Conservation (phyloP, 2,329 filamentous ascomycete genomes). For the Colletotrichum kahawae region DNA sequence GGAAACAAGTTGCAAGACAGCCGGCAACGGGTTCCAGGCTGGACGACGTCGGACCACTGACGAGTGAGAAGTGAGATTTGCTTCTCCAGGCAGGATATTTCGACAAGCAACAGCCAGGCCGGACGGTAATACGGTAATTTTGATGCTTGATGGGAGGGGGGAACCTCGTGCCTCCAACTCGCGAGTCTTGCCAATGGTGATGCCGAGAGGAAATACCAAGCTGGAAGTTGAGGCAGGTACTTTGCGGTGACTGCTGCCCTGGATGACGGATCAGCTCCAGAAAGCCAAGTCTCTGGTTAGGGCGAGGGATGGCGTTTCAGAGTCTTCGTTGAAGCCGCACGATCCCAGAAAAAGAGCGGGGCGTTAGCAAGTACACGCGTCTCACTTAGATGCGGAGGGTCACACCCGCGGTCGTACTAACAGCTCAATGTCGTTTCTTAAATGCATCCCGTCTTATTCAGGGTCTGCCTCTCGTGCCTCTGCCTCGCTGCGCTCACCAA, state of each 20-base stretch:
- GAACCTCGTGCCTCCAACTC: neutral
- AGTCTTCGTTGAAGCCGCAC: slow-evolving; percentile 15
- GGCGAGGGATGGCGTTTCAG: slow-evolving; percentile 18
- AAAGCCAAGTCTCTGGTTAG: slow-evolving; percentile 13
- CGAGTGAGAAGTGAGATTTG: neutral
- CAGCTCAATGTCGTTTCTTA: neutral
- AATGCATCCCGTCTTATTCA: neutral
- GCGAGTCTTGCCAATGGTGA: neutral
- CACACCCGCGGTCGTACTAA: neutral
- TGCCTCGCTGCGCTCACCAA: neutral
- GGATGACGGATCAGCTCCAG: neutral
- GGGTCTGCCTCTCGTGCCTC: neutral
- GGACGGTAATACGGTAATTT: neutral
- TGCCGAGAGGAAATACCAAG: neutral
- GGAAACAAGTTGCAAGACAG: neutral
- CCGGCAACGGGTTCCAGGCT: neutral
- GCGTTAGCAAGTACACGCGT: slow-evolving; percentile 17
- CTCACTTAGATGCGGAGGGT: slow-evolving; percentile 13
- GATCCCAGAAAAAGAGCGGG: slow-evolving; percentile 12
- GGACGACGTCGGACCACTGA: neutral
- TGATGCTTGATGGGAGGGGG: neutral
- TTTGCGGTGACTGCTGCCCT: neutral
- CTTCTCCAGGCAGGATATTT: neutral
- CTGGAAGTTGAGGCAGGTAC: neutral
- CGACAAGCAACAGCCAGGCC: neutral